Conservation (phyloP, 2,329 filamentous ascomycete species). For the Ophiostoma sp. region DNA sequence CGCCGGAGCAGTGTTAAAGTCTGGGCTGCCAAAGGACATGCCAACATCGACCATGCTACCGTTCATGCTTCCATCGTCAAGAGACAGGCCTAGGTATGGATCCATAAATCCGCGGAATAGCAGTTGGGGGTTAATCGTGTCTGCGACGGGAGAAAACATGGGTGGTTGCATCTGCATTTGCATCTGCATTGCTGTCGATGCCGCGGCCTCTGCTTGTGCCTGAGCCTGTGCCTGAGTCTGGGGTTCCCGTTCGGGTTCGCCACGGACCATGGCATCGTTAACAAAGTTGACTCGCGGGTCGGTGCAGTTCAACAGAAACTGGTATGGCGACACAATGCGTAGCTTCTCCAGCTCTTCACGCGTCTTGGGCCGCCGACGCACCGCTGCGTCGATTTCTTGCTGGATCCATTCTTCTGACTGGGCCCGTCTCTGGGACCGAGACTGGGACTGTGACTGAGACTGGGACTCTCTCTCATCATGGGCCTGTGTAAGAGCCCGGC, state of each 20-base stretch:
- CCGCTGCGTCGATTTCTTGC: no score
- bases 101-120: neutral
- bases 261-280: constrained; percentile 11
- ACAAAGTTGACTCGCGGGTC: neutral
- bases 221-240: neutral
- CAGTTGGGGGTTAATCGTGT: neutral
- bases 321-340: neutral
- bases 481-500: no score
- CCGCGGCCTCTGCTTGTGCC: no score
- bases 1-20: neutral
- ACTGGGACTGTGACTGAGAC: no score
- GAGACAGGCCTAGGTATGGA: neutral
- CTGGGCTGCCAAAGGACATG: neutral
- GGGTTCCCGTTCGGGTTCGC: constrained; percentile 3
- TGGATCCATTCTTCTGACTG: no score
- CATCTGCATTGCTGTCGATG: no score
- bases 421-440: no score
- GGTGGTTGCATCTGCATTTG: no score
- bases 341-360: no score
- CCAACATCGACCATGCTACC: neutral
- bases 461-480: no score
- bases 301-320: neutral
- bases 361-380: no score
- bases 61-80: neutral
- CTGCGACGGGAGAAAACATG: neutral